Evolutionary conservation across 2,329 filamentous ascomycete genomes (phyloP).

Genomic region (Pseudogymnoascus sp.): DNA sequence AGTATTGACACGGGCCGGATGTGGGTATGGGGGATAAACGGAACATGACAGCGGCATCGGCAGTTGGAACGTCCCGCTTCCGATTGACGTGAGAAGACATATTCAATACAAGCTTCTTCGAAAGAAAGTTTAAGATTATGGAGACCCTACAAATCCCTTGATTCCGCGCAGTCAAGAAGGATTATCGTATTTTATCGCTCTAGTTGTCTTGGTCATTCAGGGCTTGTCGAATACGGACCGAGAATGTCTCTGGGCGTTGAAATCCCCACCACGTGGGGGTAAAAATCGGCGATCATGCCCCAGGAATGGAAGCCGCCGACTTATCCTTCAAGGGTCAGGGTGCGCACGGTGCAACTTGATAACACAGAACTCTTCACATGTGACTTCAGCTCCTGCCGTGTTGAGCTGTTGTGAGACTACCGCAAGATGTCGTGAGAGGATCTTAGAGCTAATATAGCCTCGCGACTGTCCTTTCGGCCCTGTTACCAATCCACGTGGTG

Average conservation of each 20-base stretch:
- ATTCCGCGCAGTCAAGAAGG: not conserved
- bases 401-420: not conserved
- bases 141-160: not conserved
- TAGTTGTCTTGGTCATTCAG: too few species aligned
- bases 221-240: not conserved
- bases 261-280: not conserved
- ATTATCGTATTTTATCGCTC: not conserved
- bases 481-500: not conserved
- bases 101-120: not conserved
- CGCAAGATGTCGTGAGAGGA: not conserved
- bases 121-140: slow-evolving; percentile 9
- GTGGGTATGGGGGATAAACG: not conserved
- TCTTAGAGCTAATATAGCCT: slow-evolving; percentile 1
- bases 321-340: not conserved
- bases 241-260: not conserved
- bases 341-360: not conserved
- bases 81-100: not conserved
- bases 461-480: slow-evolving; percentile 3
- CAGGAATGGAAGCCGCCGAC: not conserved
- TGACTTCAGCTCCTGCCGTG: not conserved
- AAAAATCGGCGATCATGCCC: slow-evolving; percentile 3
- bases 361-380: not conserved
- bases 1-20: not conserved
- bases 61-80: not conserved
- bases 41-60: not conserved